Base-by-base conservation (phyloP, 441 rosid genomes). In the Macaranga tanarius region DNA sequence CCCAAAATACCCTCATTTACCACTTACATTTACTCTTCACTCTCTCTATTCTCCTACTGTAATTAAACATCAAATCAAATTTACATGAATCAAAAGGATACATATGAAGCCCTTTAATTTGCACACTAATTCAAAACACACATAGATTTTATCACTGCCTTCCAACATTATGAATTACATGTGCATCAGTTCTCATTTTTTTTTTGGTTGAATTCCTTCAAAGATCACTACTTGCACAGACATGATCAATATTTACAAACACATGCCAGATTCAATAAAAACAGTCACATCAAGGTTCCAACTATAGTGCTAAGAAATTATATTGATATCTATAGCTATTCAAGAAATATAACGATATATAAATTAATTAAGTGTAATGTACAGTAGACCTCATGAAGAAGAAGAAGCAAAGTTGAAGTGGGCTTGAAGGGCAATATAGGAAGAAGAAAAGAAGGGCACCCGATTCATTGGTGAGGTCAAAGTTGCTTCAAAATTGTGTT, bases 391-490 rank as follows among this genome's bases (percentile, higher is more conserved):
- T 34, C 38, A 34, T 34, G 38, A 34, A 34, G 38, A 34, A 34
- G 38, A 4, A 34, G 38, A 34, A n/a, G n/a, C n/a, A 45, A 45
- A 45, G 19, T 3, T 11, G 52, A 48, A 48, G 17, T 15, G 16
- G 17, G 40, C 19, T 11, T 12, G 22, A 47, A 72, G 82, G 76
- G 31, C 28, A 79, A 68, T 45, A 23, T 71, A 0, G 75, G 60
- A 20, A 73, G n/a, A 42, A 65, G 1, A n/a, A n/a, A 0, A 38
- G 38, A 52, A 2, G 16, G 20, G 19, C 40, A 9, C 12, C 12
- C 66, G 82, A 73, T 76, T 79, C 3, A 20, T 42, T 1, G 70
- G 76, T 22, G 52, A 75, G 89, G 92, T 87, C 90, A 89, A 89
- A 85, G 75, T 73, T 75, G 52, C 66, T 59, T 69, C 74, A 23